Conservation (phyloP, 148 eudicot genomes). For the Vaccinium darrowii region DNA sequence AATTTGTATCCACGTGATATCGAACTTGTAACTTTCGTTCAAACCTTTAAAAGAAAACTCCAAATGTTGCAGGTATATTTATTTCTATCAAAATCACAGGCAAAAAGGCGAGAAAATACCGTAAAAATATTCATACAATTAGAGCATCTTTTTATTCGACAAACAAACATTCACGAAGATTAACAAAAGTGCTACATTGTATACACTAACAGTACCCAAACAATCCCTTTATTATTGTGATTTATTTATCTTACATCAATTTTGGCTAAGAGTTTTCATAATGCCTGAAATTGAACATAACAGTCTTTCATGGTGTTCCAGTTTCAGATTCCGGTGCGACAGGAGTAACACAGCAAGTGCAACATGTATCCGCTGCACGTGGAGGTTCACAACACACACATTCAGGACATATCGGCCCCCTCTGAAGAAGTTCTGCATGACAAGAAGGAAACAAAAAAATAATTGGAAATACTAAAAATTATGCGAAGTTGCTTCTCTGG, state of each 20-base stretch:
- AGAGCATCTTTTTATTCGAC: too few relatives aligned
- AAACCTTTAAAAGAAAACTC: too few relatives aligned
- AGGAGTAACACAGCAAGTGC: slow-evolving; percentile 19
- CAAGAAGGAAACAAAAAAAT: not conserved
- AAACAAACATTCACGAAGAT: too few relatives aligned
- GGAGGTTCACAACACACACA: slow-evolving; percentile 32
- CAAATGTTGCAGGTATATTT: not conserved
- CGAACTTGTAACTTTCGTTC: too few relatives aligned
- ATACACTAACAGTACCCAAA: too few relatives aligned
- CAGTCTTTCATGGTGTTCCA: not conserved
- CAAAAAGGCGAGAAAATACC: not conserved
- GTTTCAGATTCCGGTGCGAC: not conserved
- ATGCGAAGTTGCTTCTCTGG: too few relatives aligned
- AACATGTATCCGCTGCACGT: slow-evolving; percentile 5
- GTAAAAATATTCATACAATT: not conserved
- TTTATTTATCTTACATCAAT: too few relatives aligned
- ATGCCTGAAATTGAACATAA: not conserved
- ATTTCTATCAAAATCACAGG: not conserved
- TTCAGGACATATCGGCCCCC: slow-evolving; percentile 24
- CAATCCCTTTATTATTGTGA: too few relatives aligned
- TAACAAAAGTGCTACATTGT: too few relatives aligned
- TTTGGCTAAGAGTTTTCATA: too few relatives aligned
- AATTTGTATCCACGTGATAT: too few relatives aligned
- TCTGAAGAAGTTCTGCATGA: slow-evolving; percentile 7
- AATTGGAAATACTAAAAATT: too few relatives aligned